A percentile compares a stretch with the other conserved stretches of the same genome.
Conservation (phyloP, 257 asterid genomes). For the Fraxinus americana region DNA sequence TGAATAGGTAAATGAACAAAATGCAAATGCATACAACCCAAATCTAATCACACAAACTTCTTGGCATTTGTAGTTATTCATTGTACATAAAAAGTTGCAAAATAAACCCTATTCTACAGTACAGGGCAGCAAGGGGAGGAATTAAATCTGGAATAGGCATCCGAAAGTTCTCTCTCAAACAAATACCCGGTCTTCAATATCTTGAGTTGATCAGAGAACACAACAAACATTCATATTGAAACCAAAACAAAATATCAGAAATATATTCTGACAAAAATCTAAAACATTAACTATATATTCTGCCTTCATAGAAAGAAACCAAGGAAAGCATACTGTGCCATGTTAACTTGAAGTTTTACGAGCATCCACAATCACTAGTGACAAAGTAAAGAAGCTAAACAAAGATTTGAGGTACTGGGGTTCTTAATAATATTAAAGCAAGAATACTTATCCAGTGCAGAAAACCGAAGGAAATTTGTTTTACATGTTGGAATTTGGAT, state of each 20-base stretch:
- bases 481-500: not conserved
- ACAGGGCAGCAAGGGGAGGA: not conserved
- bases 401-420: not conserved
- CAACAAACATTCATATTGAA: not conserved
- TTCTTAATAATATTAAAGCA: not conserved
- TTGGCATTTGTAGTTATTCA: not conserved
- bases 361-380: not conserved
- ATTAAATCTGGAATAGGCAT: not conserved
- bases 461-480: not conserved
- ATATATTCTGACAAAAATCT: not conserved
- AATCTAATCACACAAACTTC: not conserved
- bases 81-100: not conserved
- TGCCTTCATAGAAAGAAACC: not conserved
- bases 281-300: not conserved
- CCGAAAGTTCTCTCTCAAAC: constrained; percentile 5
- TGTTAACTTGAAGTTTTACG: not conserved
- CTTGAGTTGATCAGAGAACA: not conserved
- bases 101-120: not conserved
- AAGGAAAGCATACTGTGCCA: not conserved
- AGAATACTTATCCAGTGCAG: too few relatives aligned
- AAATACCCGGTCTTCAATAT: not conserved
- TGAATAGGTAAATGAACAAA: not conserved
- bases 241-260: not conserved
- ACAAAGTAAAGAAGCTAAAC: not conserved
- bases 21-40: not conserved